Conservation (phyloP, 2,329 filamentous ascomycete genomes). For the Epichloe glyceriae region DNA sequence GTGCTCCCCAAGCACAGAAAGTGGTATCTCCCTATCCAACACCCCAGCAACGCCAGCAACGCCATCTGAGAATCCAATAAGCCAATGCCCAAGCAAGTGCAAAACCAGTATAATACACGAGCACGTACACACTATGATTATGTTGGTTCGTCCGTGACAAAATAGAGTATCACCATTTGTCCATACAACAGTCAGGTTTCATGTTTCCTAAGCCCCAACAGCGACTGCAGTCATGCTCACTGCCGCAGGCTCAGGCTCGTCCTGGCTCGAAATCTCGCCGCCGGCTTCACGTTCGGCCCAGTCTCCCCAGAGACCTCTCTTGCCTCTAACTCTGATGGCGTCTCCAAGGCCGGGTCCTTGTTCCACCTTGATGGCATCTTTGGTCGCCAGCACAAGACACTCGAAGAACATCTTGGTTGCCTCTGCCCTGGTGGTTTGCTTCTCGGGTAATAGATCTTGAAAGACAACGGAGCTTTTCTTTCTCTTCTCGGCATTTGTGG, state of each 20-base stretch:
- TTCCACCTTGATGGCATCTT: conserved; percentile 95
- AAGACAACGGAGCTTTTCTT: conserved; percentile 71
- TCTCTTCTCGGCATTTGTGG: conserved; percentile 55
- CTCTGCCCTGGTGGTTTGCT: conserved; percentile 68
- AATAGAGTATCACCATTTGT: conserved; percentile 4
- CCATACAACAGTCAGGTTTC: conserved; percentile 1
- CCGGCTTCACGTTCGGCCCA: conserved; percentile 76
- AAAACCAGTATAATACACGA: neutral
- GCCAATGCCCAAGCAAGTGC: conserved; percentile 17
- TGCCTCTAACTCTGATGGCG: conserved; percentile 72
- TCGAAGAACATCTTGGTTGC: conserved; percentile 99
- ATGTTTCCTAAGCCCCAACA: conserved; percentile 21
- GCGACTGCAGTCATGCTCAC: conserved; percentile 20
- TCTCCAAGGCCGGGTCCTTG: conserved; percentile 67
- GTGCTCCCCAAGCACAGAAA: conserved; percentile 15
- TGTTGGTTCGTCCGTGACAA: neutral
- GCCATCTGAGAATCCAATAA: conserved; percentile 18
- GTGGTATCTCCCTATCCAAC: conserved; percentile 22
- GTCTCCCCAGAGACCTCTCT: conserved; percentile 90
- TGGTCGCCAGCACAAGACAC: conserved; percentile 86
- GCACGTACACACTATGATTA: neutral
- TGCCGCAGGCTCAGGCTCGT: conserved; percentile 27
- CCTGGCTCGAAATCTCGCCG: conserved; percentile 44
- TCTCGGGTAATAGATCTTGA: conserved; percentile 79
- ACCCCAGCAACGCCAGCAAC: conserved; percentile 22